Conservation (phyloP, 1,284 basidiomycete genomes). For the Sporisorium exsertum region DNA sequence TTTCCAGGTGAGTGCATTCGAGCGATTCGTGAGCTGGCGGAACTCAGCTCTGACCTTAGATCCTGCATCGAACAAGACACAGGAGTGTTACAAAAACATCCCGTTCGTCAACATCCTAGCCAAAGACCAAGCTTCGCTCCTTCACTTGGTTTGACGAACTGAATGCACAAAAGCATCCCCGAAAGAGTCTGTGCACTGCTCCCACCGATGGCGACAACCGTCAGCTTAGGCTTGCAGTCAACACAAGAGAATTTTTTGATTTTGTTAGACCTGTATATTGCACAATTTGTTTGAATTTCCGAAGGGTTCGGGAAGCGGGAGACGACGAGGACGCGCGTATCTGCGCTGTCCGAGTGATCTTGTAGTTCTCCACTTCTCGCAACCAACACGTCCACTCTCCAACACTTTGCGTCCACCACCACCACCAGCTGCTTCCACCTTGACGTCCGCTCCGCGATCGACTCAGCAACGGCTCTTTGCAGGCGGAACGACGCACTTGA, state of each 20-base stretch:
- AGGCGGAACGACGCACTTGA: background rate
- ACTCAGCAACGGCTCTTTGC: background rate
- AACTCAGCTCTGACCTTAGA: background rate
- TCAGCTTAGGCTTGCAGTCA: background rate
- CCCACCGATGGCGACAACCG: conserved; percentile 1
- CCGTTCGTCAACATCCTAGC: conserved; percentile 37
- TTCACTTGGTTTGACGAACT: conserved; percentile 7
- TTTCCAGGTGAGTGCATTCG: background rate
- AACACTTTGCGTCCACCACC: background rate
- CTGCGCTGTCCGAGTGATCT: conserved; percentile 24
- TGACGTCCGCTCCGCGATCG: background rate
- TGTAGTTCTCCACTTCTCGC: conserved; percentile 23
- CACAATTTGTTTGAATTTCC: background rate
- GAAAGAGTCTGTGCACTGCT: background rate
- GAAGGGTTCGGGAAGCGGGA: conserved; percentile 11
- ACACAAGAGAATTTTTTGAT: background rate
- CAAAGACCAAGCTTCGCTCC: conserved; percentile 26
- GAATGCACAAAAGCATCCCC: background rate
- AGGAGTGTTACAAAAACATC: conserved; percentile 17
- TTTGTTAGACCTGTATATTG: background rate
- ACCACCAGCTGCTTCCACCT: background rate
- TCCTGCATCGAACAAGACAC: background rate
- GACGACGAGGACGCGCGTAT: conserved; percentile 23
- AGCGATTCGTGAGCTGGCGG: background rate
- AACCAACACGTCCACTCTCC: conserved; percentile 2